A percentile compares a stretch with the other conserved stretches of the same genome.
phyloP scores from a whole-genome alignment of 1,139 yeast species.

The Sugiyamaella castrensis region DNA sequence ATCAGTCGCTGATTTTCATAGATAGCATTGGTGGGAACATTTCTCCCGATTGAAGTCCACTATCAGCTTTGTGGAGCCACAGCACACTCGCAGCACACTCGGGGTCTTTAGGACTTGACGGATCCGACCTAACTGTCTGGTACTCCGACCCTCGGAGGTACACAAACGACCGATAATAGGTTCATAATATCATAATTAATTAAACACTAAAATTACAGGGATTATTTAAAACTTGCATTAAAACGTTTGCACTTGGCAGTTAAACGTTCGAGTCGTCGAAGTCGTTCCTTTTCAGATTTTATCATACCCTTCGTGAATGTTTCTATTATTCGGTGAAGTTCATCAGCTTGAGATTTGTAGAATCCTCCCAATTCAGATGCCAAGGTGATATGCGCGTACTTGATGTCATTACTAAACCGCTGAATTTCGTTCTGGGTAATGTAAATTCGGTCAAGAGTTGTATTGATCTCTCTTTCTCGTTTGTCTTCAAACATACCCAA shows the following conservation, averaged over 20 bases:
- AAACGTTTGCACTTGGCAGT: conserved; percentile 14
- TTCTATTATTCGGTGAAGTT: conserved; percentile 32
- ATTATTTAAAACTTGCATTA: neutral
- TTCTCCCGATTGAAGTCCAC: too few relatives aligned
- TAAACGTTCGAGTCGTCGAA: conserved; percentile 35
- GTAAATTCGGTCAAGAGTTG: conserved; percentile 32
- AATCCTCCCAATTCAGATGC: conserved; percentile 43
- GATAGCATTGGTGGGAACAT: too few relatives aligned
- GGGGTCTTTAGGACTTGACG: too few relatives aligned
- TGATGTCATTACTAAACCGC: conserved; percentile 34
- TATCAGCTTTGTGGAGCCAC: too few relatives aligned
- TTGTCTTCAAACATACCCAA: conserved; percentile 39
- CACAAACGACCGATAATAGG: too few relatives aligned
- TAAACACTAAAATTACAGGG: conserved; percentile 7
- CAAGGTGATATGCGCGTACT: conserved; percentile 36
- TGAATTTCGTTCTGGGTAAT: conserved; percentile 32
- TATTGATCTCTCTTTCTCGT: conserved; percentile 35
- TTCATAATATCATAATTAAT: neutral
- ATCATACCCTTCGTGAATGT: conserved; percentile 32
- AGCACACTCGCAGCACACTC: too few relatives aligned
- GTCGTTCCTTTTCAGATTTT: conserved; percentile 37
- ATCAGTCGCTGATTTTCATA: too few relatives aligned
- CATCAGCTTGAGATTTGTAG: conserved; percentile 35
- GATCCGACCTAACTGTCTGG: too few relatives aligned
- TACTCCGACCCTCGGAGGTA: too few relatives aligned